Conservation (phyloP, 2,329 filamentous ascomycete genomes). For the Colletotrichum lentis region DNA sequence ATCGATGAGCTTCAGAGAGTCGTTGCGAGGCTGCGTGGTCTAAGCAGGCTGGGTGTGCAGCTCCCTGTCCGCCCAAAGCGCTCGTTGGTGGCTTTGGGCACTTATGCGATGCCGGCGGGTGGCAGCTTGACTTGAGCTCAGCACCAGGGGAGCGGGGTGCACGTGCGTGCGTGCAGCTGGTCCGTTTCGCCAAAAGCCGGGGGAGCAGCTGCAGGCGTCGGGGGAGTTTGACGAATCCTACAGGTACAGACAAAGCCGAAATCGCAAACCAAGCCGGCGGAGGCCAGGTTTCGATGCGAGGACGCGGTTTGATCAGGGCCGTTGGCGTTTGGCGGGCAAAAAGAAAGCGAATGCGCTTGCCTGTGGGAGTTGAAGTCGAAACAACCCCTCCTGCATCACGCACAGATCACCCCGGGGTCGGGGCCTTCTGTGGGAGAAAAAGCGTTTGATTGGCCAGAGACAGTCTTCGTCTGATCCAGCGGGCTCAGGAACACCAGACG, state of each 20-base stretch:
- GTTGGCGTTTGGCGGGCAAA: conserved; percentile 14
- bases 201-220: conserved; percentile 28
- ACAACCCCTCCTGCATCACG: conserved; percentile 29
- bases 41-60: conserved; percentile 11
- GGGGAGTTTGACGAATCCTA: conserved; percentile 9
- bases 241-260: neutral
- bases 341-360: conserved; percentile 24
- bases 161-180: conserved; percentile 4
- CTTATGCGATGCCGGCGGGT: conserved; percentile 13
- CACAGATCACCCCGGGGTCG: conserved; percentile 29
- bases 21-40: conserved; percentile 5
- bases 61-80: conserved; percentile 17
- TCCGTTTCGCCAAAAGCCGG: conserved; percentile 11
- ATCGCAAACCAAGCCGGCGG: conserved; percentile 21
- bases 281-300: conserved; percentile 11
- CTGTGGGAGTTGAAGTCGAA: conserved; percentile 29
- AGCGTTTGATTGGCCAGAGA: conserved; percentile 14
- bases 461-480: conserved; percentile 17
- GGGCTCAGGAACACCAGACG: conserved; percentile 26
- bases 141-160: neutral
- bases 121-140: conserved; percentile 15
- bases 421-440: conserved; percentile 2
- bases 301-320: neutral
- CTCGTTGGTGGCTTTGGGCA: conserved; percentile 5
- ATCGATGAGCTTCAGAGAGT: conserved; percentile 5